phyloP scores from a whole-genome alignment of 2,329 filamentous ascomycete species.

The Fusarium paranaense region DNA sequence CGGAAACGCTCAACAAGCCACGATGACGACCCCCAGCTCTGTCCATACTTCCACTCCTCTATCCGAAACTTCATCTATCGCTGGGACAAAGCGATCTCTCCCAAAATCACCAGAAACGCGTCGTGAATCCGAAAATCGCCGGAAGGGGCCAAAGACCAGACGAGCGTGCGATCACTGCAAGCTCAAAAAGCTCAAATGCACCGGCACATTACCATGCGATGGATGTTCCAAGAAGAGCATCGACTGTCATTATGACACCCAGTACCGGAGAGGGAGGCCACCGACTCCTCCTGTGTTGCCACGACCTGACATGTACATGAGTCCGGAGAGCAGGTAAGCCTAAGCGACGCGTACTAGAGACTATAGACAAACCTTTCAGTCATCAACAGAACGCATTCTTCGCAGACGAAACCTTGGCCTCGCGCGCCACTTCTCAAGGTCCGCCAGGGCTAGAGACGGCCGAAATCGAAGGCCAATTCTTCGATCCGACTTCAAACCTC shows the following conservation, averaged over 20 bases:
- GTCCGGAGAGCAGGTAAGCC: neutral
- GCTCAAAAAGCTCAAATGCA: slow-evolving; percentile 52
- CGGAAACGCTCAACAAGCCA: neutral
- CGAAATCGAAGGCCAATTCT: slow-evolving; percentile 63
- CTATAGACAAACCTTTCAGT: neutral
- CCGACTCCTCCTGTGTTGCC: slow-evolving; percentile 48
- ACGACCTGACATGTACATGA: slow-evolving; percentile 11
- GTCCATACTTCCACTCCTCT: neutral
- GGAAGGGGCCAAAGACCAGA: slow-evolving; percentile 48
- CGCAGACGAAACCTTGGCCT: neutral
- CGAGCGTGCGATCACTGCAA: slow-evolving; percentile 56
- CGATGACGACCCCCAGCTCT: neutral
- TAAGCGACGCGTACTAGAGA: neutral
- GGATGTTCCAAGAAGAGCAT: slow-evolving; percentile 45
- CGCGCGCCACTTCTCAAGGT: slow-evolving; percentile 31
- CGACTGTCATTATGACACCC: slow-evolving; percentile 51
- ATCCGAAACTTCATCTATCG: neutral
- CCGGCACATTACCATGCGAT: slow-evolving; percentile 51
- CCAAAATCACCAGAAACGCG: slow-evolving; percentile 22
- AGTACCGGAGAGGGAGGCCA: slow-evolving; percentile 51
- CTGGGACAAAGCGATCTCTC: slow-evolving; percentile 17
- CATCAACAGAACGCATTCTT: neutral
- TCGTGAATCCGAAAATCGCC: slow-evolving; percentile 26
- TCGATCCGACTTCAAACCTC: slow-evolving; percentile 66
- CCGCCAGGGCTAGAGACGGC: slow-evolving; percentile 48